A percentile compares a stretch with the other conserved stretches of the same genome.
These are phyloP conservation scores for Corymbia maculata DNA, from an alignment of 345 rosid species.

Conservation along the genomic window DNA sequence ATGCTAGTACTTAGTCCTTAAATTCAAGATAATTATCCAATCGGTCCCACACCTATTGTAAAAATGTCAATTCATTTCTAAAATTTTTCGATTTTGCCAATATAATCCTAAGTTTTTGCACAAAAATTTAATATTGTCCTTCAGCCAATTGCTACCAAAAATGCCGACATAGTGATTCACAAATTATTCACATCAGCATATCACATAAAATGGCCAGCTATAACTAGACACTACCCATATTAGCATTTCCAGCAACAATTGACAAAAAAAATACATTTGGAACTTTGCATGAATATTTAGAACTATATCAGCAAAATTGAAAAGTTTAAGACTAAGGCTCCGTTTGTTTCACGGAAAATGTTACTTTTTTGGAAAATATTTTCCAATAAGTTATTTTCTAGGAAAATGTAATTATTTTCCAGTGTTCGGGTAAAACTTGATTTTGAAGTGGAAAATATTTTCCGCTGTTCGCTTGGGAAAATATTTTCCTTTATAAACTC, in stretches of 20 bases:
- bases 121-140: background rate
- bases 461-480: too few relatives aligned
- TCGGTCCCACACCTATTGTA: background rate
- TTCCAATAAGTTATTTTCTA: too few relatives aligned
- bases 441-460: too few relatives aligned
- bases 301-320: background rate
- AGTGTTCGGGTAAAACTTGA: too few relatives aligned
- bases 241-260: background rate
- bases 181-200: background rate
- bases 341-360: too few relatives aligned
- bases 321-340: background rate
- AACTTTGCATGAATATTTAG: background rate
- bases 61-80: too few relatives aligned
- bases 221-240: background rate
- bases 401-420: too few relatives aligned
- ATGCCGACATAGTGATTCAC: background rate
- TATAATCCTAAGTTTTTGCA: background rate
- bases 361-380: too few relatives aligned
- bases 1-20: background rate
- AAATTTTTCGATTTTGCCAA: background rate
- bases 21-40: background rate
- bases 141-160: background rate
- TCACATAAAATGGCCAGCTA: fast-evolving
- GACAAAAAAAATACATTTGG: background rate
- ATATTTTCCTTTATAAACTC: too few relatives aligned